Conservation (phyloP, 345 rosid species). For the Salix exigua region DNA sequence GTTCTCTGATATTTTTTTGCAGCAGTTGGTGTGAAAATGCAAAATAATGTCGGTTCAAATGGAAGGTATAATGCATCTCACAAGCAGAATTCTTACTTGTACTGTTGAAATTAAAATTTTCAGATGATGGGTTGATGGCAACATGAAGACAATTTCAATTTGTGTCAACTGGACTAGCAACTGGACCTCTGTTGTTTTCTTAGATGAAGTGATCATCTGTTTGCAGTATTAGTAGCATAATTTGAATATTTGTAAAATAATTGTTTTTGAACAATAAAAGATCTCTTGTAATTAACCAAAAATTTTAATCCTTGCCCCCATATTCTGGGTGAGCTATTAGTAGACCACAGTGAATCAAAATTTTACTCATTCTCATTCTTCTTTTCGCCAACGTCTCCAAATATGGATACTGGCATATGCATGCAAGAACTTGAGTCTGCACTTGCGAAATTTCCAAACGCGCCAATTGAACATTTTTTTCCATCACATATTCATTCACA, state of each 20-base stretch:
- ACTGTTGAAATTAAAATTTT: background rate
- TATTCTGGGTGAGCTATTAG: background rate
- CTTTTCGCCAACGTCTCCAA: background rate
- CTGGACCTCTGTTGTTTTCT: background rate
- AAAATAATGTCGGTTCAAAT: background rate
- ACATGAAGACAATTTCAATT: background rate
- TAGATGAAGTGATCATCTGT: background rate
- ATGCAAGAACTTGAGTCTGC: background rate
- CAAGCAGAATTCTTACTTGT: background rate
- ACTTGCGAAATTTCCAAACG: background rate
- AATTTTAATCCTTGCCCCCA: background rate
- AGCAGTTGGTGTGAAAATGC: background rate
- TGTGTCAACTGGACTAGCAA: background rate
- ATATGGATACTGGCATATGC: background rate
- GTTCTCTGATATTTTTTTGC: background rate
- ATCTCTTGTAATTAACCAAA: constrained; percentile 1
- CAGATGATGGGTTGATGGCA: constrained; percentile 21
- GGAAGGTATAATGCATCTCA: background rate
- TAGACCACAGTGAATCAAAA: background rate
- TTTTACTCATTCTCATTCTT: background rate
- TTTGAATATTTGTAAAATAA: background rate
- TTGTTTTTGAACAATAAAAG: background rate
- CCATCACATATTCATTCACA: background rate
- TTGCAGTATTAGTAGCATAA: background rate
- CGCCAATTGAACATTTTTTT: too few relatives aligned